phyloP scores from a whole-genome alignment of 441 rosid species.

The Pelargonium cotyledonis region DNA sequence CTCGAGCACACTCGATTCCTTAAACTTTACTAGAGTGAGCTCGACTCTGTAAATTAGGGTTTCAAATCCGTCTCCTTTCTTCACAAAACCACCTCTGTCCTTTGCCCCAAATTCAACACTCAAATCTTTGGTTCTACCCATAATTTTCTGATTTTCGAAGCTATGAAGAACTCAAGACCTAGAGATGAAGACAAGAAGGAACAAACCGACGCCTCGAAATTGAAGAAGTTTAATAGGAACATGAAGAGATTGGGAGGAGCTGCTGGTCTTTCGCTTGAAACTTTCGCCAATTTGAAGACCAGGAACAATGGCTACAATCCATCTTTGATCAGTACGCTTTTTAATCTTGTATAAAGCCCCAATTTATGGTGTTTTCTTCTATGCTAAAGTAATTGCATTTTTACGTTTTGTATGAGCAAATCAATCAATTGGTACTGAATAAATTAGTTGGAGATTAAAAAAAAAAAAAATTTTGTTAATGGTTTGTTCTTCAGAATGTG shows the following conservation, averaged over 20 bases:
- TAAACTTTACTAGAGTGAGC: no score
- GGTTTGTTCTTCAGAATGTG: background rate
- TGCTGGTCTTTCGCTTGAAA: conserved; percentile 70
- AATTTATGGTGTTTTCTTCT: background rate
- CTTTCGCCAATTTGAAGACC: conserved; percentile 70
- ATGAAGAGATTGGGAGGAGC: conserved; percentile 66
- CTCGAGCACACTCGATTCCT: no score
- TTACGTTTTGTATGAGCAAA: background rate
- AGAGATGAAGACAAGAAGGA: conserved; percentile 18
- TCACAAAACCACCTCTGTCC: background rate
- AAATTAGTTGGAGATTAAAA: background rate
- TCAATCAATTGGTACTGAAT: background rate
- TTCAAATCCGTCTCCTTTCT: conserved; percentile 3
- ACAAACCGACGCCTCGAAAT: conserved; percentile 24
- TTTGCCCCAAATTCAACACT: background rate
- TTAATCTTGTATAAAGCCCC: background rate
- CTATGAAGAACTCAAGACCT: conserved; percentile 43
- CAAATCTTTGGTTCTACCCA: background rate
- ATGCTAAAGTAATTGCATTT: background rate
- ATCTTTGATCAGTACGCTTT: conserved; percentile 47
- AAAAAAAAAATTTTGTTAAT: background rate
- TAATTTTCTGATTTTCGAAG: background rate
- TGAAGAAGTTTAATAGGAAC: conserved; percentile 52
- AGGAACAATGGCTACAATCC: conserved; percentile 51
- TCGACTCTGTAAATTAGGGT: background rate